Evolutionary conservation across 345 rosid species (phyloP).

Genomic region (Aquilaria malaccensis): DNA sequence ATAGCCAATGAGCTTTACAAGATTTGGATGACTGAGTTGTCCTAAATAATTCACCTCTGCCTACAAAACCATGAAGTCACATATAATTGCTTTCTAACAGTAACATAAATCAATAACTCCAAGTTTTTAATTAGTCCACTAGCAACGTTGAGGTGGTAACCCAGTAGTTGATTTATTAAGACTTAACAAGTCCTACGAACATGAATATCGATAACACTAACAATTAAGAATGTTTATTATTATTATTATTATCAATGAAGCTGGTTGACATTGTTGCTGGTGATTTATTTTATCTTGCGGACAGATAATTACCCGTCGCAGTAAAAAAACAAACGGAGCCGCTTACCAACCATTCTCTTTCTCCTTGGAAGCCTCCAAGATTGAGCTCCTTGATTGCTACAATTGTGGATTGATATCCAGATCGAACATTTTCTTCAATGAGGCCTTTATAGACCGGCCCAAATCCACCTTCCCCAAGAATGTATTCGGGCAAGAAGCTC

Average conservation of each 20-base stretch:
- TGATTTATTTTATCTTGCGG: no score
- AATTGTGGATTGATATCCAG: conserved; percentile 43
- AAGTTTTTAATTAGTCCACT: no score
- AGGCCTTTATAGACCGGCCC: conserved; percentile 91
- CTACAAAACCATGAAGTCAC: conserved; percentile 30
- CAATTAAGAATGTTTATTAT: no score
- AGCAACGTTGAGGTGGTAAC: no score
- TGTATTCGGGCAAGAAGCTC: conserved; percentile 72
- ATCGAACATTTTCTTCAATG: conserved; percentile 57
- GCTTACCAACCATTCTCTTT: conserved; percentile 97
- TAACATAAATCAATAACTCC: not conserved
- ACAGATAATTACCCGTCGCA: not conserved
- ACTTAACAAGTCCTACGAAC: no score
- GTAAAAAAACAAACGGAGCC: conserved; percentile 7
- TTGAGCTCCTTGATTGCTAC: conserved; percentile 95
- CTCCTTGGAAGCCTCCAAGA: conserved; percentile 92
- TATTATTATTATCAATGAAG: no score
- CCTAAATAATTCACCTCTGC: conserved; percentile 96
- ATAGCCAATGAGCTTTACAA: conserved; percentile 96
- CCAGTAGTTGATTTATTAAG: no score
- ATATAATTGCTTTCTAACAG: conserved; percentile 4
- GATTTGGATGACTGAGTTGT: conserved; percentile 82
- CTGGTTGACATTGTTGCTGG: no score
- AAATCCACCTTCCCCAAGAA: conserved; percentile 95
- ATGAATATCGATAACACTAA: no score